phyloP scores from a whole-genome alignment of 441 rosid genomes.

The Adansonia madagascariensis region DNA sequence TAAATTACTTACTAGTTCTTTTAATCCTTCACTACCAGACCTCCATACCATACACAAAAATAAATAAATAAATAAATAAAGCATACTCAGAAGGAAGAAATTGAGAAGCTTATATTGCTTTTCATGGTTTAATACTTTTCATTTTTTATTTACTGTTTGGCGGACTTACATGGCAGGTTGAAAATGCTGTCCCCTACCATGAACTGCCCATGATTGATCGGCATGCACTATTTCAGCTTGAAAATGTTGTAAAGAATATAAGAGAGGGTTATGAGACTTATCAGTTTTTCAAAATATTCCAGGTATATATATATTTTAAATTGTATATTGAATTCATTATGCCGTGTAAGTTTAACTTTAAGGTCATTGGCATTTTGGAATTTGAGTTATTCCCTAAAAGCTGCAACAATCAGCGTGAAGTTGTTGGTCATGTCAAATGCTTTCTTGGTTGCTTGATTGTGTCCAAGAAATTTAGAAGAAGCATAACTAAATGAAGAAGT shows the following conservation, averaged over 20 bases:
- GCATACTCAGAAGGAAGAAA: neutral
- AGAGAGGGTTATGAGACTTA: constrained; percentile 79
- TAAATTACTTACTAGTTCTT: neutral
- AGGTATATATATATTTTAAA: constrained; percentile 47
- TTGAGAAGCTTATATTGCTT: constrained; percentile 15
- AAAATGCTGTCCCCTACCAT: constrained; percentile 66
- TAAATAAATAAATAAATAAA: neutral
- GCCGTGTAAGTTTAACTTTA: neutral
- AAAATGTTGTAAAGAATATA: constrained; percentile 72
- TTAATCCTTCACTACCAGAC: neutral
- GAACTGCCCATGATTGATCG: constrained; percentile 90
- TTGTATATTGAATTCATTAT: constrained; percentile 4
- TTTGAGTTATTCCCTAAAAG: constrained; percentile 20
- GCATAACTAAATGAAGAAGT: neutral
- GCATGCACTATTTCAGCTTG: constrained; percentile 88
- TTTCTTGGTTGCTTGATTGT: neutral
- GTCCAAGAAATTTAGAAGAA: neutral
- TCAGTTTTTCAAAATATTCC: constrained; percentile 92
- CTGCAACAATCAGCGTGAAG: neutral
- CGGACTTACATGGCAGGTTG: constrained; percentile 53
- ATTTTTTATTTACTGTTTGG: constrained; percentile 19
- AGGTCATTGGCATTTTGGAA: constrained; percentile 10
- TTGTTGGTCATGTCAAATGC: neutral
- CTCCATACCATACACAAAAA: neutral
- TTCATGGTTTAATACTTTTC: constrained; percentile 2